Base-by-base conservation (phyloP, 148 eudicot species). In the Vaccinium corymbosum region DNA sequence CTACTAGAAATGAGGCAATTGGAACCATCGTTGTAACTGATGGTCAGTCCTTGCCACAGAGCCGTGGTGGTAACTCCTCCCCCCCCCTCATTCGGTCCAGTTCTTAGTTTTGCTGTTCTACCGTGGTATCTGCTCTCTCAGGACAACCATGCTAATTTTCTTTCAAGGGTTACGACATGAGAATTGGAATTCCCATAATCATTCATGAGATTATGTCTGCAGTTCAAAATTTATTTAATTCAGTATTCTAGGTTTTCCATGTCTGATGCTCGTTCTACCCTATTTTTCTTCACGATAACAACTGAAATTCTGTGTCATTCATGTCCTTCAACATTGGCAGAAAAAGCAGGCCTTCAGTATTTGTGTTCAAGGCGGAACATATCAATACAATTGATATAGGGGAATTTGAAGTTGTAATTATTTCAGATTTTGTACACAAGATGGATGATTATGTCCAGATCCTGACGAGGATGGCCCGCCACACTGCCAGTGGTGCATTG, bases 401-500 rank as follows among this genome's bases (percentile, higher is more conserved):
- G 29, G 27, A 32, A 66, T 81, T 81, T 49, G 83, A 81, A 48
- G 61, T 25, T 13, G 83, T 66, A 13, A 64, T 81, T 3, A 46
- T 64, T 66, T 49, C 59, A 14, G 72, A 64, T 46, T 68, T 81
- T 25, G 83, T 22, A 15, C 57, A 11, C 38, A 27, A 61, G 3
- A 66, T 66, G 0, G 83, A 49, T 22, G 12, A n/a, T 14, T 81
- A 81, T 56, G 20, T 81, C 56, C 57, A 66, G 14, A 81, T 81
- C 57, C 22, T 81, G 8, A 64, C 61, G 3, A 66, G 46, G 53
- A 81, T 81, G 83, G 83, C 83, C 35, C 83, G 83, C n/a, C 71
- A n/a, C 61, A 48, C 83, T 14, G 83, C 66, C 76, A 27, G 52
- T 9, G 83, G 83, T 0, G 32, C 4, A 15, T 66, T 81, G 83